Conservation (phyloP, 495 filamentous ascomycete species). For the Collariella sp. region DNA sequence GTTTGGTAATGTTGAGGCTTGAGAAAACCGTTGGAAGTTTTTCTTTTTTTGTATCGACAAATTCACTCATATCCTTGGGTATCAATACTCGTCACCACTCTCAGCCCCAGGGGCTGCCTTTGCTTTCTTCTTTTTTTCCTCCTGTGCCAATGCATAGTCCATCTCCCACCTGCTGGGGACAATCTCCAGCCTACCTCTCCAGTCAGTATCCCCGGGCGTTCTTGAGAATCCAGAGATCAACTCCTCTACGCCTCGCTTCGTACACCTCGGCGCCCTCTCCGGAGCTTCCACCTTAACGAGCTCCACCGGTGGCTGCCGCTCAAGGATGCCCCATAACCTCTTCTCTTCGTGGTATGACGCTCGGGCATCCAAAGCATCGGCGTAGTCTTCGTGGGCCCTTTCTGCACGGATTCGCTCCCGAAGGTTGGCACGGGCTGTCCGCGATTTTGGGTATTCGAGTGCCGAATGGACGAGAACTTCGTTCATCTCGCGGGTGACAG, state of each 20-base stretch:
- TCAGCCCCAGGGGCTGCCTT: neutral
- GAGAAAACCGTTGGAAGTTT: neutral
- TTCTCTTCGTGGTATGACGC: constrained; percentile 48
- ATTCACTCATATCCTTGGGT: neutral
- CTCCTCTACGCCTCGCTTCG: constrained; percentile 9
- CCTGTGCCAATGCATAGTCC: constrained; percentile 8
- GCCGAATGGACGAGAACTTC: constrained; percentile 27
- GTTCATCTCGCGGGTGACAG: constrained; percentile 15
- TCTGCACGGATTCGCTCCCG: constrained; percentile 25
- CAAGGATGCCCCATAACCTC: constrained; percentile 46
- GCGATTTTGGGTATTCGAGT: constrained; percentile 12
- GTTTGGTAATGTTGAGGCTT: constrained; percentile 32
- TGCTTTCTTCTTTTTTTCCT: constrained; percentile 1
- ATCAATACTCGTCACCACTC: neutral
- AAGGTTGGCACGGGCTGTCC: constrained; percentile 13
- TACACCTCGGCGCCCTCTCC: neutral
- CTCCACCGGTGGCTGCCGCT: constrained; percentile 48
- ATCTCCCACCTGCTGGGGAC: constrained; percentile 17
- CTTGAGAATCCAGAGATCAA: constrained; percentile 37
- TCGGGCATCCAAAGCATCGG: constrained; percentile 46
- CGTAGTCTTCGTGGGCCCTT: constrained; percentile 41
- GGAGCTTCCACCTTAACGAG: constrained; percentile 33
- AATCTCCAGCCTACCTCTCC: constrained; percentile 10
- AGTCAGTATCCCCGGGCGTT: constrained; percentile 25
- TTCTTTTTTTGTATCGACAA: neutral